Base-by-base conservation (phyloP, 1,284 basidiomycete genomes). In the Cryptococcus jaspeensis region DNA sequence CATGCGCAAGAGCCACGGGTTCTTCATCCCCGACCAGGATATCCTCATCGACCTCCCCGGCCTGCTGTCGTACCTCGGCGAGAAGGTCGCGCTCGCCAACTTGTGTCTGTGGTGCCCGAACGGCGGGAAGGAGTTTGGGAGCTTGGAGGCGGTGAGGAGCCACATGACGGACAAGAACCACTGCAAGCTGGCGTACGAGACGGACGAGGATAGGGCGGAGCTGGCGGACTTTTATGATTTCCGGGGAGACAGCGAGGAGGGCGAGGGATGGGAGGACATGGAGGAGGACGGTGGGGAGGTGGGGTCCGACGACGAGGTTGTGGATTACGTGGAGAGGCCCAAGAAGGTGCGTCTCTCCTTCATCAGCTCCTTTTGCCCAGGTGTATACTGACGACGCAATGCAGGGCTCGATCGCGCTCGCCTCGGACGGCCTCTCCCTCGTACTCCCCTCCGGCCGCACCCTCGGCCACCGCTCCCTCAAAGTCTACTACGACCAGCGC, bases 151-250 rank as follows among this genome's bases (percentile, higher is more conserved):
- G 0, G 92, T 92, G 2, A 81, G 92, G 63, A 90, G 89, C 70
- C 93, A 97, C 72, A 97, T 97, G 94, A 64, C 85, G 51, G 92
- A 94, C 80, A 97, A 96, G 78, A 84, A 84, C 42, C 96, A 99
- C 70, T 97, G 94, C 84, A 97, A 97, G 78, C 85, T 99, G 59
- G 89, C 91, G 0, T 99, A 97, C 74, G 89, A 92, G 53, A 80
- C 82, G 1, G 86, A 90, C 65, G 77, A 82, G 43, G 92, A 98
- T 68, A 83, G 86, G 47, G 83, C 95, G 46, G 93, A 97, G 70
- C 67, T 96, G 6, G 89, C 92, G 0, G 95, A 98, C 67, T 98
- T 84, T 73, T 99, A 98, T 78, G 92, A 97, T 76, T 99, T 95
- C 75, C 25, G 23, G 16, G 83, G 85, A 0, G 79, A 83, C 1